Conservation (phyloP, 1,284 basidiomycete species). For the Cryptococcus sp. region DNA sequence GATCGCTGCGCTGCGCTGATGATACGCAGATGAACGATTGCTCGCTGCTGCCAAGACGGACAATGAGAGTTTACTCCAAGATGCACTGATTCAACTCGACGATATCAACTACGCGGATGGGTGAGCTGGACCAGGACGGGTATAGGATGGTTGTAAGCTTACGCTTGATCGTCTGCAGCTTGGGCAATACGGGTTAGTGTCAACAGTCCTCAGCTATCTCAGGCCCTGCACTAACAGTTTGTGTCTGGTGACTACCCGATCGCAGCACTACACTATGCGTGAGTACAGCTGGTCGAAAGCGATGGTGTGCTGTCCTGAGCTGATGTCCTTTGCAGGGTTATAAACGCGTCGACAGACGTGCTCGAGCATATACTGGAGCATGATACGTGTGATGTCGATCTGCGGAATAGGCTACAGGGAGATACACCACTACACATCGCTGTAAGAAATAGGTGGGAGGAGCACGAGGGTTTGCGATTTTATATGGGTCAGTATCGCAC, state of each 20-base stretch:
- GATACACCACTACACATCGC: constrained; percentile 84
- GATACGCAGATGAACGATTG: constrained; percentile 65
- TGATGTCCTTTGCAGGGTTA: constrained; percentile 25
- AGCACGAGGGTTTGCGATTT: constrained; percentile 59
- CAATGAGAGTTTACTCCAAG: constrained; percentile 67
- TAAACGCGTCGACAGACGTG: constrained; percentile 62
- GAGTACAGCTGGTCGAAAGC: constrained; percentile 40
- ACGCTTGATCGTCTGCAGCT: constrained; percentile 49
- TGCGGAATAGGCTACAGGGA: constrained; percentile 69
- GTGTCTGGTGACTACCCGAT: background rate
- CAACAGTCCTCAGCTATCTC: background rate
- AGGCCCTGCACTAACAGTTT: background rate
- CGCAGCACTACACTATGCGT: constrained; percentile 78
- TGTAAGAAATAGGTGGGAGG: constrained; percentile 62
- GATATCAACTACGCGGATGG: constrained; percentile 78
- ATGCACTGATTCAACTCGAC: constrained; percentile 61
- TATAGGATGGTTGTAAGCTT: too few species aligned
- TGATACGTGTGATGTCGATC: constrained; percentile 81
- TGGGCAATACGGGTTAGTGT: constrained; percentile 68
- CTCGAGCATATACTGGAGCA: constrained; percentile 72
- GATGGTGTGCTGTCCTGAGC: too few species aligned
- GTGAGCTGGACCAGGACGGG: constrained; percentile 48
- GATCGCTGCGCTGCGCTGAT: constrained; percentile 2
- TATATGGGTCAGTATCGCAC: constrained; percentile 49
- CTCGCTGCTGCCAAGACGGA: constrained; percentile 73